Evolutionary conservation across 305 asterid genomes (phyloP).

Genomic region (Fraxinus greggii): DNA sequence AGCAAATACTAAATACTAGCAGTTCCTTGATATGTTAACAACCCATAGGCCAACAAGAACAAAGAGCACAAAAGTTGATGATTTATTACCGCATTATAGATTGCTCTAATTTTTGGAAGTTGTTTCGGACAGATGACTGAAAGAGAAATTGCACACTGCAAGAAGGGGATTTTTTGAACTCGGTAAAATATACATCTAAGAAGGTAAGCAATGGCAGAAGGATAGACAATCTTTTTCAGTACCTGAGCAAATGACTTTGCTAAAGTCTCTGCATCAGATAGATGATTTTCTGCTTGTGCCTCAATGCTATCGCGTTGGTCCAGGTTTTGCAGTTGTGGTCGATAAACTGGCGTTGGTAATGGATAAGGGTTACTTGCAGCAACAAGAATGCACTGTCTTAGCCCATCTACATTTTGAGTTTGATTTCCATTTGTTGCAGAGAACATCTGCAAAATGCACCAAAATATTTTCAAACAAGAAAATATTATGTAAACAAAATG

Average conservation of each 20-base stretch:
- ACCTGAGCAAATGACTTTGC: constrained; percentile 92
- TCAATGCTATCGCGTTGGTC: constrained; percentile 60
- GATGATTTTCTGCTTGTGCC: constrained; percentile 55
- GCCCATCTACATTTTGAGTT: constrained; percentile 66
- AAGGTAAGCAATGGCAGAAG: constrained; percentile 16
- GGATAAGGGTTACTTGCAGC: constrained; percentile 96
- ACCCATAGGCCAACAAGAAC: constrained; percentile 17
- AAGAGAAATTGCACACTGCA: constrained; percentile 86
- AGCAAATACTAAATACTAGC: neutral
- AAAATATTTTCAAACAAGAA: constrained; percentile 17
- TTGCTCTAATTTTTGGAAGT: constrained; percentile 77
- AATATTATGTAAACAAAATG: neutral
- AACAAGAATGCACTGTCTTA: constrained; percentile 82
- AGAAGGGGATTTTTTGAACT: constrained; percentile 26
- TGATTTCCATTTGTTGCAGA: constrained; percentile 56
- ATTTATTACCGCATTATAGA: constrained; percentile 73
- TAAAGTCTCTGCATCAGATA: constrained; percentile 80
- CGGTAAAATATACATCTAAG: constrained; percentile 18
- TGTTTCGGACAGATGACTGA: constrained; percentile 93
- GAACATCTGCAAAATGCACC: constrained; percentile 60
- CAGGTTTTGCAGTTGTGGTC: constrained; percentile 54
- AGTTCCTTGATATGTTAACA: constrained; percentile 4
- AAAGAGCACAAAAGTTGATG: constrained; percentile 23
- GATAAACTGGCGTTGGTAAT: constrained; percentile 77
- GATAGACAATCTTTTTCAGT: constrained; percentile 11